These are phyloP conservation scores for Mucor plumbeus DNA, from an alignment of 371 early-diverging fungal genomes.

Conservation along the genomic window DNA sequence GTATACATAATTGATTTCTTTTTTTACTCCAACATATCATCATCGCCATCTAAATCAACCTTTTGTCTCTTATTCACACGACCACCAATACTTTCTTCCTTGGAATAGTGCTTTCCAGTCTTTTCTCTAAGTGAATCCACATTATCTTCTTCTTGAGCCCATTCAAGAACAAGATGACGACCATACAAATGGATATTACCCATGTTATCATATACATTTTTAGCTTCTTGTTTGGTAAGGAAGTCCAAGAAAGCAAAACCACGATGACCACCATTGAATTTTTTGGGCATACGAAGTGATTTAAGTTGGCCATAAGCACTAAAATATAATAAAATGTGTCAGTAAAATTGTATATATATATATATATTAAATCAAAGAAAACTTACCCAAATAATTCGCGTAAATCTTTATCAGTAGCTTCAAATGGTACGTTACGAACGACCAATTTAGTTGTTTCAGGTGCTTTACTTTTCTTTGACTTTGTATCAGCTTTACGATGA, in stretches of 20 bases:
- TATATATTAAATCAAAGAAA: background rate
- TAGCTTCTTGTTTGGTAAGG: slow-evolving; percentile 92
- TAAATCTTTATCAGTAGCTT: slow-evolving; percentile 96
- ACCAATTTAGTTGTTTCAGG: slow-evolving; percentile 83
- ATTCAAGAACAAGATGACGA: slow-evolving; percentile 96
- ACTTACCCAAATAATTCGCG: slow-evolving; percentile 85
- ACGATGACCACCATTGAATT: slow-evolving; percentile 93
- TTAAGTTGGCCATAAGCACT: slow-evolving; percentile 93
- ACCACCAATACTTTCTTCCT: slow-evolving; percentile 55
- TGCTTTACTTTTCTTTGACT: slow-evolving; percentile 38
- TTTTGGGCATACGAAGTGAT: slow-evolving; percentile 94
- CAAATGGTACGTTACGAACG: slow-evolving; percentile 98
- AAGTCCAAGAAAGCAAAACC: slow-evolving; percentile 99
- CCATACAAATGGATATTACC: slow-evolving; percentile 98
- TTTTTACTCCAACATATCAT: slow-evolving; percentile 41
- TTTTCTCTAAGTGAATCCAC: slow-evolving; percentile 72
- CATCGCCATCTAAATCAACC: slow-evolving; percentile 56
- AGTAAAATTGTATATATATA: too few relatives aligned
- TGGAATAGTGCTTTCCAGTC: slow-evolving; percentile 66
- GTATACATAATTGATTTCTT: background rate
- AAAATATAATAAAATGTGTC: slow-evolving; percentile 5
- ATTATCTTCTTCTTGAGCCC: slow-evolving; percentile 86
- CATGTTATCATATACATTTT: slow-evolving; percentile 88
- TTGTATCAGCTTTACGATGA: slow-evolving; percentile 53
- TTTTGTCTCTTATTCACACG: slow-evolving; percentile 58